These are phyloP conservation scores for Colletotrichum gloeosporioides DNA, from an alignment of 2,329 filamentous ascomycete genomes.

Conservation along the genomic window DNA sequence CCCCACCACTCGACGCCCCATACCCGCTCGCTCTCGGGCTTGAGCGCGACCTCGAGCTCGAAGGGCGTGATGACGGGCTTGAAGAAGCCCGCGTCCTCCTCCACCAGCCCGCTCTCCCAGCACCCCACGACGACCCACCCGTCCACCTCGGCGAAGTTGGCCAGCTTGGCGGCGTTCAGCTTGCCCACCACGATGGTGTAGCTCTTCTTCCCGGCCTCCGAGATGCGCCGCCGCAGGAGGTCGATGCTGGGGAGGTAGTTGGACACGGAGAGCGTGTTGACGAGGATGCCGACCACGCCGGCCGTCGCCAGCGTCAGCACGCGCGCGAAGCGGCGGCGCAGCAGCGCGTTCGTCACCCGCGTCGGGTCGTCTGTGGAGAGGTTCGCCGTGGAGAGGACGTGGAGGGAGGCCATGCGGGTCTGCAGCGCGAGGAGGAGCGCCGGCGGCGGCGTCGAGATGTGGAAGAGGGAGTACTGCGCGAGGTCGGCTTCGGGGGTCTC, in stretches of 20 bases:
- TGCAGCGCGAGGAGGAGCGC: constrained; percentile 87
- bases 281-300: constrained; percentile 88
- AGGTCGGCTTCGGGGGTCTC: constrained; percentile 47
- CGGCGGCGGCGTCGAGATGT: constrained; percentile 81
- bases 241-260: constrained; percentile 87
- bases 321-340: constrained; percentile 88
- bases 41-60: constrained; percentile 81
- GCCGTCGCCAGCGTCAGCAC: constrained; percentile 81
- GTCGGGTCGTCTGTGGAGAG: constrained; percentile 52
- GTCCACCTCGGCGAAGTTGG: constrained; percentile 94
- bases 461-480: constrained; percentile 77
- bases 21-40: constrained; percentile 75
- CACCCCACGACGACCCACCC: constrained; percentile 98
- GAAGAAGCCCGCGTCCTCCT: constrained; percentile 83
- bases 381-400: constrained; percentile 74
- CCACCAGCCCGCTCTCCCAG: constrained; percentile 94
- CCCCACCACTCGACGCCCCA: constrained; percentile 92
- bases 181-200: constrained; percentile 98
- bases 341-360: constrained; percentile 55
- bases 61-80: constrained; percentile 93
- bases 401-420: constrained; percentile 78
- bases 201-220: constrained; percentile 85
- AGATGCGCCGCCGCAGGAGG: constrained; percentile 75
- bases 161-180: constrained; percentile 92
- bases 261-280: constrained; percentile 91